phyloP scores from a whole-genome alignment of 116 monocot genomes.

The Zostera marina region DNA sequence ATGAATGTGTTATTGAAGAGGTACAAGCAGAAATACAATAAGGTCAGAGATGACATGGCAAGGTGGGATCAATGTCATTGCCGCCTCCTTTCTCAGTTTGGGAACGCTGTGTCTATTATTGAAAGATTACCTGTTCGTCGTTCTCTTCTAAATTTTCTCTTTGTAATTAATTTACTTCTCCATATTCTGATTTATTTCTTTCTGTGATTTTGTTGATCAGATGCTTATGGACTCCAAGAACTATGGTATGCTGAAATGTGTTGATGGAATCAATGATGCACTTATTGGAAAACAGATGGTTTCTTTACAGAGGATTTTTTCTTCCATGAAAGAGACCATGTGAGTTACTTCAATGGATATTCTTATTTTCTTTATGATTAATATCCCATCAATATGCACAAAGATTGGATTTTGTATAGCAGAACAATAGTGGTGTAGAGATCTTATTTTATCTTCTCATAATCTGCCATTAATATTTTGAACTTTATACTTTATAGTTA shows the following conservation, averaged over 20 bases:
- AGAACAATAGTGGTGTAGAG: too few relatives aligned
- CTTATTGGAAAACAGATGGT: constrained; percentile 62
- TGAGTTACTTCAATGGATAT: constrained; percentile 11
- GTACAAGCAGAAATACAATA: constrained; percentile 51
- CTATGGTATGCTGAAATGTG: constrained; percentile 34
- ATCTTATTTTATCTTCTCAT: too few relatives aligned
- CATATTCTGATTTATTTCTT: neutral
- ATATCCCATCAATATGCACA: neutral
- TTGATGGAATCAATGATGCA: constrained; percentile 33
- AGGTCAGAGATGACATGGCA: constrained; percentile 42
- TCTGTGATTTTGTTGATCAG: constrained; percentile 5
- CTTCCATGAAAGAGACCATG: constrained; percentile 41
- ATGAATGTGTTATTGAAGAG: constrained; percentile 67
- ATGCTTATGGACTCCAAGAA: constrained; percentile 44
- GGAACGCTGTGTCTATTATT: constrained; percentile 51
- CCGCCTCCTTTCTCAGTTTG: constrained; percentile 42
- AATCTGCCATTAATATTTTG: neutral
- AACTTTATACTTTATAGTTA: neutral
- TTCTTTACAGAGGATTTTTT: constrained; percentile 36
- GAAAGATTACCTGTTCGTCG: constrained; percentile 18
- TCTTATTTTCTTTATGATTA: neutral
- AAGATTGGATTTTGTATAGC: neutral
- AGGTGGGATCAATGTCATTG: constrained; percentile 75
- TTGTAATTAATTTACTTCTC: neutral
- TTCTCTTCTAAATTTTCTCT: neutral